Percentiles rank a stretch among this genome's conserved stretches.
These are phyloP conservation scores for Solanum ossicruentum DNA, from an alignment of 257 asterid genomes.

Conservation along the genomic window DNA sequence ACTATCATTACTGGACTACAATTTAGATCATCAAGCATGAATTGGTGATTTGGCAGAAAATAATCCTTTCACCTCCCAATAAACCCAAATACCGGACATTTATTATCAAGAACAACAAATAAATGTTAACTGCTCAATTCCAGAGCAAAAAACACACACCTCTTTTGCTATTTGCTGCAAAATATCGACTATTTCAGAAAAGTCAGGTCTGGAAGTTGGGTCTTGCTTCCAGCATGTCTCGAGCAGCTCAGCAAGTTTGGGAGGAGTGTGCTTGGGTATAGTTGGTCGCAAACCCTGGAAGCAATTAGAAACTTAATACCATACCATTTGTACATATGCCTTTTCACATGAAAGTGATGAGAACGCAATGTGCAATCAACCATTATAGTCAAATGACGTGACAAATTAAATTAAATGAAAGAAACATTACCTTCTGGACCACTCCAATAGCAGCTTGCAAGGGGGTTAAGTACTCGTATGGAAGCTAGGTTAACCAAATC, in stretches of 20 bases:
- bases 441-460: slow-evolving; percentile 98
- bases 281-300: slow-evolving; percentile 77
- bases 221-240: slow-evolving; percentile 97
- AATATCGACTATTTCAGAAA: slow-evolving; percentile 56
- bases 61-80: background rate
- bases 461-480: slow-evolving; percentile 91
- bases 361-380: background rate
- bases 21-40: background rate
- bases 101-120: background rate
- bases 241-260: slow-evolving; percentile 71
- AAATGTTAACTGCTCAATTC: background rate
- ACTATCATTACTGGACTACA: background rate
- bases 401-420: background rate
- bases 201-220: slow-evolving; percentile 71
- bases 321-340: background rate
- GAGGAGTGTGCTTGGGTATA: slow-evolving; percentile 66
- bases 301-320: background rate
- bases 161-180: slow-evolving; percentile 56
- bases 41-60: background rate
- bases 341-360: background rate
- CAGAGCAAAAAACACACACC: slow-evolving; percentile 22
- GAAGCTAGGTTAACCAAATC: slow-evolving; percentile 41
- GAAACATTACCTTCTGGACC: slow-evolving; percentile 70
- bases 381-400: background rate
- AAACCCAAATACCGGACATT: background rate